phyloP scores from a whole-genome alignment of 257 asterid species.

The Echium plantagineum region DNA sequence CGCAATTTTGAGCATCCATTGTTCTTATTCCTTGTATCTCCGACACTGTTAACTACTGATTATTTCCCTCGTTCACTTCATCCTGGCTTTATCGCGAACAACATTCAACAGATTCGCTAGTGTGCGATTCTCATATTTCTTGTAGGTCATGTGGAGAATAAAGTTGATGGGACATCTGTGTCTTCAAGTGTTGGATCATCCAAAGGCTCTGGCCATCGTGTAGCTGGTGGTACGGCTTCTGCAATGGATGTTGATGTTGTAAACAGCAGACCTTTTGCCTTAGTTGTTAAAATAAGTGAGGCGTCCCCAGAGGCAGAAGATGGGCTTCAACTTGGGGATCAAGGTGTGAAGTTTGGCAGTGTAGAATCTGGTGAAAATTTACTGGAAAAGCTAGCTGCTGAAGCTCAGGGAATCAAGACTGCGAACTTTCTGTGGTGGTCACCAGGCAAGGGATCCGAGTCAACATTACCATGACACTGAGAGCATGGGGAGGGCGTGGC shows the following conservation, averaged over 20 bases:
- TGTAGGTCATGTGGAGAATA: no score
- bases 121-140: no score
- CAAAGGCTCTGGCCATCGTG: no score
- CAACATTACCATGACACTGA: conserved; percentile 58
- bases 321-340: conserved; percentile 91
- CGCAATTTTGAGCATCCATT: conserved; percentile 13
- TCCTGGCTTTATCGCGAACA: background rate
- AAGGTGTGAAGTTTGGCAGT: conserved; percentile 69
- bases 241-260: no score
- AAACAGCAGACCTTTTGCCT: no score
- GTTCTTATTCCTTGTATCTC: conserved; percentile 1
- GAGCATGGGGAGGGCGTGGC: conserved; percentile 89
- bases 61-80: background rate
- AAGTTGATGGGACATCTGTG: no score
- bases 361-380: conserved; percentile 64
- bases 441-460: conserved; percentile 62
- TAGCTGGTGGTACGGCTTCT: no score
- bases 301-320: no score
- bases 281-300: no score
- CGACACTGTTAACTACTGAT: background rate
- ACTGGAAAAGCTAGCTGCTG: conserved; percentile 64
- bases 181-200: no score
- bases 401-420: conserved; percentile 60
- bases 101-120: background rate
- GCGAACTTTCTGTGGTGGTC: conserved; percentile 44